A percentile compares a stretch with the other conserved stretches of the same genome.
Evolutionary conservation across 805 yeast genomes (phyloP).

Genomic region (Metschnikowia reukaufii): DNA sequence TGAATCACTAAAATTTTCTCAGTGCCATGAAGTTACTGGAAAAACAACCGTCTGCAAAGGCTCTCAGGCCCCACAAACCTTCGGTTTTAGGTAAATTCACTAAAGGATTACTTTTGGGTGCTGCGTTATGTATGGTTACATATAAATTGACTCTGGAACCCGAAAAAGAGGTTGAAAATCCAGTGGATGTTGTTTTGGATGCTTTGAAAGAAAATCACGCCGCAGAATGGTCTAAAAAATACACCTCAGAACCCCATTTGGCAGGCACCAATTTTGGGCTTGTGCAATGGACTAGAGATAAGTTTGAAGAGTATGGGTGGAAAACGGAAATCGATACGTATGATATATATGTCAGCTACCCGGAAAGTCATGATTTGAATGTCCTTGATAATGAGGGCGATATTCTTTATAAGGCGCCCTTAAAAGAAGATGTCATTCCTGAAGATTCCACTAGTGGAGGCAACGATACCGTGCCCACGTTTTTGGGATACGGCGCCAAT

Average conservation of each 20-base stretch:
- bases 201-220: constrained; percentile 41
- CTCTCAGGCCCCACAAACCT: not conserved
- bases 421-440: constrained; percentile 48
- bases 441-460: constrained; percentile 41
- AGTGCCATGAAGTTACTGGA: not conserved
- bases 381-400: constrained; percentile 33
- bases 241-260: constrained; percentile 53
- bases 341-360: constrained; percentile 56
- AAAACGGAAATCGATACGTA: constrained; percentile 50
- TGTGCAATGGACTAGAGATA: constrained; percentile 57
- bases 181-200: constrained; percentile 24
- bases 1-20: not conserved
- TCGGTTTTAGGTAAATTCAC: not conserved
- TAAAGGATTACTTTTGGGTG: constrained; percentile 6
- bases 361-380: constrained; percentile 48
- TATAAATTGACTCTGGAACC: not conserved
- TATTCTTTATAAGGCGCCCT: constrained; percentile 46
- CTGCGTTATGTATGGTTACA: constrained; percentile 7
- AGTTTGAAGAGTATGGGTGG: constrained; percentile 59
- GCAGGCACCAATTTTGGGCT: constrained; percentile 47
- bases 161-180: constrained; percentile 1
- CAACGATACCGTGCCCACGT: constrained; percentile 53
- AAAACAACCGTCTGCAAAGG: not conserved
- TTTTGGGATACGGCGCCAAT: constrained; percentile 63
- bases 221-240: constrained; percentile 53